Percentiles rank a stretch among this genome's conserved stretches.
Conservation (phyloP, 176 grass and related monocot species). For the Panicum miliaceum region DNA sequence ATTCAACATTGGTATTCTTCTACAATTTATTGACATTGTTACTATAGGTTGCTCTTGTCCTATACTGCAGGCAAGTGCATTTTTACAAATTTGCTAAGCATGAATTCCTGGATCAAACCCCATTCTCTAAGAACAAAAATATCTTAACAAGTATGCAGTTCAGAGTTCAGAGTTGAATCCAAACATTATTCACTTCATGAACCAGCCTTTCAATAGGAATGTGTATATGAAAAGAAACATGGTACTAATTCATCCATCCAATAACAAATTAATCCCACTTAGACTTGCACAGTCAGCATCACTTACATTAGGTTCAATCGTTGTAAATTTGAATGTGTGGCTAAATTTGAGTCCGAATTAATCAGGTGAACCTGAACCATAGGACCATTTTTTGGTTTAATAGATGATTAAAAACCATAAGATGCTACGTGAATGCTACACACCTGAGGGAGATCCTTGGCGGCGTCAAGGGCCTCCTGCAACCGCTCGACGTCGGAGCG, state of each 20-base stretch:
- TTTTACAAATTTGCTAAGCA: conserved; percentile 12
- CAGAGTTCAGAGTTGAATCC: neutral
- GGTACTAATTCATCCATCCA: neutral
- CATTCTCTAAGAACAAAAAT: neutral
- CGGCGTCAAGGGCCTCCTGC: conserved; percentile 72
- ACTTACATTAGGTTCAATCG: neutral
- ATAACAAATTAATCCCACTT: neutral
- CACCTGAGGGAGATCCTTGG: conserved; percentile 90
- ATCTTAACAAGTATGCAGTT: neutral
- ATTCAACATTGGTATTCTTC: neutral
- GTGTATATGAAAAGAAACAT: neutral
- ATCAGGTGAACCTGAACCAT: neutral
- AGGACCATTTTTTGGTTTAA: neutral
- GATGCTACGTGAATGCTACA: conserved; percentile 15
- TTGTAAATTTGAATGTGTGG: neutral
- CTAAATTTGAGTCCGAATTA: neutral
- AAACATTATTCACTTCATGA: neutral
- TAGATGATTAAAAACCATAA: neutral
- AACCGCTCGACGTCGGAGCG: conserved; percentile 68
- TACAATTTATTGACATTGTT: neutral
- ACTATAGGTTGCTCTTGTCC: neutral
- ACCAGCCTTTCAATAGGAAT: neutral
- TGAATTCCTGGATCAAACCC: neutral
- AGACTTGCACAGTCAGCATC: neutral
- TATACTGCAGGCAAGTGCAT: neutral